Percentiles rank a stretch among this genome's conserved stretches.
Conservation (phyloP, 2,329 filamentous ascomycete species). For the Fusarium ambrosium region DNA sequence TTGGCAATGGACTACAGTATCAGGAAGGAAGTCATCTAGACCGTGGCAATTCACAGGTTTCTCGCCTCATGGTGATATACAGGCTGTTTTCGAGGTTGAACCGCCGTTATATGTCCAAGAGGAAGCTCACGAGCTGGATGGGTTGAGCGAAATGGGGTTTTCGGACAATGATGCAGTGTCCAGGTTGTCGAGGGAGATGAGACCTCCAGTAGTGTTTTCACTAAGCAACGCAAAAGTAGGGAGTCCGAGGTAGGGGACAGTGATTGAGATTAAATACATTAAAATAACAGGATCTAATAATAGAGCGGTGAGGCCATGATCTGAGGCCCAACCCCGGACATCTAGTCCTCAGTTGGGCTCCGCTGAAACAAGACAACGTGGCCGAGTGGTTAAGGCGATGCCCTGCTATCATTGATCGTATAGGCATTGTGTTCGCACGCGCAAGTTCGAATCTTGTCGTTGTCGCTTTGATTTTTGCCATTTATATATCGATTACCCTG, state of each 20-base stretch:
- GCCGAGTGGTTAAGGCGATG: neutral
- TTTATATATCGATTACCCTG: neutral
- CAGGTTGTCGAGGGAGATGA: neutral
- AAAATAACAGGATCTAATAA: no score
- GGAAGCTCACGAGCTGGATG: neutral
- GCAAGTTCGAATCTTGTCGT: neutral
- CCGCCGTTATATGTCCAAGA: neutral
- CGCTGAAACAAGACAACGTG: neutral
- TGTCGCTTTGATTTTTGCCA: neutral
- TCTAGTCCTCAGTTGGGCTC: neutral
- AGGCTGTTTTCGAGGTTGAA: neutral
- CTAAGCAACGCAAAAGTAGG: neutral
- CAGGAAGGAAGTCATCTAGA: neutral
- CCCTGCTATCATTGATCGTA: neutral
- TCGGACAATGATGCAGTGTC: neutral
- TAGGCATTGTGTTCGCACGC: neutral
- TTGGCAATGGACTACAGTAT: neutral
- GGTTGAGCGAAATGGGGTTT: neutral
- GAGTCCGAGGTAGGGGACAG: neutral
- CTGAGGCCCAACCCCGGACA: neutral
- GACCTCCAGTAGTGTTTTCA: neutral
- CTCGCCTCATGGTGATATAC: neutral
- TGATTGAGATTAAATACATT: no score
- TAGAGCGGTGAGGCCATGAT: no score
- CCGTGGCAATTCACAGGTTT: neutral